phyloP scores from a whole-genome alignment of 306 rosid species.

The Gleditsia sinensis region DNA sequence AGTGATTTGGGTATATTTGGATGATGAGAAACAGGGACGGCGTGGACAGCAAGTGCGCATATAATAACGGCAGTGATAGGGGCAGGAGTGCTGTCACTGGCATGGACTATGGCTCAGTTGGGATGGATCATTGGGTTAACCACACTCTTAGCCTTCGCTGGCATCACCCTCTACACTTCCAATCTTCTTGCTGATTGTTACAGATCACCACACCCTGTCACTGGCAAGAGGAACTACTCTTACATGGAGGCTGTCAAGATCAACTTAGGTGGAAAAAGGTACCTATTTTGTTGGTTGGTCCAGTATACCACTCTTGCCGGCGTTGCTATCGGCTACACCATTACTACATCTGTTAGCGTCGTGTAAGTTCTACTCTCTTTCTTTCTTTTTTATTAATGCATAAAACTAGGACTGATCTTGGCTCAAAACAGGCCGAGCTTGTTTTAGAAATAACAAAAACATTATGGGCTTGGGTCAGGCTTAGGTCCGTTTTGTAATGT shows the following conservation, averaged over 20 bases:
- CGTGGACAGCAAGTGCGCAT: slow-evolving; percentile 47
- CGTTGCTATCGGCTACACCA: slow-evolving; percentile 37
- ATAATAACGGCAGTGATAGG: slow-evolving; percentile 48
- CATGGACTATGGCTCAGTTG: slow-evolving; percentile 45
- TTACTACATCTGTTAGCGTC: slow-evolving; percentile 43
- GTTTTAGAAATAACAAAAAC: too few relatives aligned
- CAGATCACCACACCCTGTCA: slow-evolving; percentile 39
- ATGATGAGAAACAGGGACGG: slow-evolving; percentile 43
- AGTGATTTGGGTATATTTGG: too few relatives aligned
- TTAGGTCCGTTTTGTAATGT: too few relatives aligned
- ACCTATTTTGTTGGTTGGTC: slow-evolving; percentile 31
- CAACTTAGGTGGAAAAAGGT: slow-evolving; percentile 42
- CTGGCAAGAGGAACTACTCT: slow-evolving; percentile 43
- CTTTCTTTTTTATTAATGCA: background rate
- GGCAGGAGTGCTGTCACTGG: slow-evolving; percentile 44
- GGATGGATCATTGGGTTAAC: slow-evolving; percentile 40
- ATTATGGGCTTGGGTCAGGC: too few relatives aligned
- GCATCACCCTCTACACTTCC: slow-evolving; percentile 35
- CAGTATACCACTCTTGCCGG: slow-evolving; percentile 39
- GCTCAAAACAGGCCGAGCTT: too few relatives aligned
- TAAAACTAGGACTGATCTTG: too few relatives aligned
- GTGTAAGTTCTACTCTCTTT: slow-evolving; percentile 7
- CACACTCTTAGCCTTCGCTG: slow-evolving; percentile 29
- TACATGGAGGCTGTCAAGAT: slow-evolving; percentile 47
- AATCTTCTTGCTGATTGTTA: slow-evolving; percentile 52